These are phyloP conservation scores for Tolypocladium ovalisporum DNA, from an alignment of 2,329 filamentous ascomycete genomes.

Conservation along the genomic window DNA sequence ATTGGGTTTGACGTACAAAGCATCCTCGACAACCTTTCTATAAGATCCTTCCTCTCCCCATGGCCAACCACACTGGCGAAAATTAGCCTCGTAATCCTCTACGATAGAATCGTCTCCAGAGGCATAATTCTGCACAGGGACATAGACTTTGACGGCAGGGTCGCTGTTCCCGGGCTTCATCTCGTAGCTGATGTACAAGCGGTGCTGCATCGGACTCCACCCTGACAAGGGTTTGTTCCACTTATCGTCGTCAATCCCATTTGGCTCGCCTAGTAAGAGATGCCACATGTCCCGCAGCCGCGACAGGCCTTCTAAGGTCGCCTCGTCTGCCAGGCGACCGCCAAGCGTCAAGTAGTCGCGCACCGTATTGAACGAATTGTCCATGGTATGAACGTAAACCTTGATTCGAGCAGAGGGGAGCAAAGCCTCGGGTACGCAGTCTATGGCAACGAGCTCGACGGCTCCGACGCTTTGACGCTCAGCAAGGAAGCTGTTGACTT, in stretches of 20 bases:
- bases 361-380: background rate
- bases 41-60: background rate
- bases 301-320: background rate
- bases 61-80: background rate
- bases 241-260: background rate
- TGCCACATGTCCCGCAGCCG: background rate
- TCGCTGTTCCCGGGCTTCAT: background rate
- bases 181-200: background rate
- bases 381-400: background rate
- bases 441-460: background rate
- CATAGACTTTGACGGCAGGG: background rate
- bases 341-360: background rate
- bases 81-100: background rate
- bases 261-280: background rate
- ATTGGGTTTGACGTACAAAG: background rate
- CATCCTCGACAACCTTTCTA: background rate
- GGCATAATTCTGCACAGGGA: background rate
- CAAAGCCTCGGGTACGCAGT: background rate
- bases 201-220: background rate
- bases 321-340: background rate
- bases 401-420: background rate
- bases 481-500: background rate
- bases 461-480: background rate
- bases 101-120: background rate
- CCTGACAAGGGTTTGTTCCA: background rate